Percentiles rank a stretch among this genome's conserved stretches.
These are phyloP conservation scores for Magnusiomyces paraingens DNA, from an alignment of 1,139 yeast species.

Conservation along the genomic window DNA sequence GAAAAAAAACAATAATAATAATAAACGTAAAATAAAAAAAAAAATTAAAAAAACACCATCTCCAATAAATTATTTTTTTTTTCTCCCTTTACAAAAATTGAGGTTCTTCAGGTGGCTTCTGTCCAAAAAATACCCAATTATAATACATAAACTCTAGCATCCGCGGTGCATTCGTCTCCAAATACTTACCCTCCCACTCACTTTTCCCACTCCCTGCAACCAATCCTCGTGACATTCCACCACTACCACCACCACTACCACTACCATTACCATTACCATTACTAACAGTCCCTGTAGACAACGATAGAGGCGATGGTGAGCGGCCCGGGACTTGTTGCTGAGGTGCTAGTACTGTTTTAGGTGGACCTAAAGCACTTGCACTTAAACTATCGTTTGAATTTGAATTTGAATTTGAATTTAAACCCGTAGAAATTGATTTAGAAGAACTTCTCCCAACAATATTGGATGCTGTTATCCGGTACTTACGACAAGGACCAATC, in stretches of 20 bases:
- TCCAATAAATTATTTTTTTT: too few species aligned
- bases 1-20: not conserved
- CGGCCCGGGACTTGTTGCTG: too few species aligned
- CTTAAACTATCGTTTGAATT: too few species aligned
- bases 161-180: not conserved
- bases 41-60: too few species aligned
- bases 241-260: not conserved
- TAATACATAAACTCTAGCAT: constrained; percentile 3
- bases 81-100: not conserved
- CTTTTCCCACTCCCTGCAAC: not conserved
- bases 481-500: not conserved
- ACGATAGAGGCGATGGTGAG: too few species aligned
- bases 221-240: not conserved
- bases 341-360: too few species aligned
- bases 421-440: too few species aligned
- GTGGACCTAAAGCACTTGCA: too few species aligned
- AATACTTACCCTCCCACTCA: not conserved
- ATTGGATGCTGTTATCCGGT: not conserved
- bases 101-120: not conserved
- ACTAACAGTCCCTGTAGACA: too few species aligned
- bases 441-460: not conserved
- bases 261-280: not conserved
- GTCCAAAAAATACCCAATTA: not conserved
- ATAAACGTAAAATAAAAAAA: too few species aligned
- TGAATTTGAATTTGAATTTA: too few species aligned